Base-by-base conservation (phyloP, 2,329 filamentous ascomycete genomes). In the Colletotrichum salicis region DNA sequence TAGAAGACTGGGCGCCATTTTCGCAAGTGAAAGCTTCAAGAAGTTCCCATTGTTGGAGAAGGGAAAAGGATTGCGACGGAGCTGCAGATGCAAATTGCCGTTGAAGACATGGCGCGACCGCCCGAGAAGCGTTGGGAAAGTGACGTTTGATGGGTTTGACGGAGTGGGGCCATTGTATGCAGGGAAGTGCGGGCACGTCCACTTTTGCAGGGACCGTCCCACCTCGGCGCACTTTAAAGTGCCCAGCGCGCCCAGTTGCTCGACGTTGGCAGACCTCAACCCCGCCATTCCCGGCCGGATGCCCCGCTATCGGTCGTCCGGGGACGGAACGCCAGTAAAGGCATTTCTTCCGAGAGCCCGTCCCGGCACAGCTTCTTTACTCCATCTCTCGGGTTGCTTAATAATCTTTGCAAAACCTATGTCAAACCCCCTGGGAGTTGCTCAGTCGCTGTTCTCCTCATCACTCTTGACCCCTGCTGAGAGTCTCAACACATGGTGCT, bases 1-100 rank as follows among this genome's bases (percentile, higher is more conserved):
- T 67, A 86, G 80, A 70, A 86, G 79, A 45, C 83, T 83, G 64
- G 82, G 76, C 75, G 81, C 56, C 70, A 71, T 72, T 22, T 31
- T 63, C 13, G 45, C 10, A 24, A 12, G 15, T 8, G 2, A 13
- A 11, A 8, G 1, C 19, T 59, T 71, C 35, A 29, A 31, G 10
- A 1, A 22, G 41, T 68, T 67, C 4, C 5, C 64, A 68, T 68
- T 35, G 37, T 63, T 48, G 45, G 41, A 60, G 33, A 33, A 24
- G 22, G 22, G n/a, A 27, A 7, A 11, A 35, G 8, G 31, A 37
- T 31, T 63, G 65, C 24, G 48, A 41, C 10, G 8, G 45, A 62
- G 48, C 58, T 29, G 29, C 29, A 33, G 55, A 48, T 51, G 48
- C 56, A 54, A 57, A 56, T 37, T 41, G 45, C 22, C 15, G 55